Evolutionary conservation across 805 yeast species (phyloP).

Genomic region (Candida ficus): DNA sequence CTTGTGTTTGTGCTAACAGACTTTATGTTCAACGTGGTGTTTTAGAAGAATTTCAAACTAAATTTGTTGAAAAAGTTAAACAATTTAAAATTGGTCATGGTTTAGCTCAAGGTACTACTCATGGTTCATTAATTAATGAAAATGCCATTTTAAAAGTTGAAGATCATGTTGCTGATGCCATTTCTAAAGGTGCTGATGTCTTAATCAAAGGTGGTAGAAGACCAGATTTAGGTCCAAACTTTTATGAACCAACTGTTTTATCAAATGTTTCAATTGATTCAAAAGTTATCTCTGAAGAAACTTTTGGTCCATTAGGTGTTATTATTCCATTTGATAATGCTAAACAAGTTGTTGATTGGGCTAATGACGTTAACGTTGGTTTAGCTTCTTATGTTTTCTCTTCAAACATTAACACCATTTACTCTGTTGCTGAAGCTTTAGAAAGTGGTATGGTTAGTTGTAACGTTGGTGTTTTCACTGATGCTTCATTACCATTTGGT

Average conservation of each 20-base stretch:
- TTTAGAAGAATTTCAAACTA: constrained; percentile 42
- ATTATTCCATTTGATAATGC: constrained; percentile 47
- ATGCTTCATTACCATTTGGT: constrained; percentile 53
- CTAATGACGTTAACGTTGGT: constrained; percentile 53
- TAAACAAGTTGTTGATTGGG: constrained; percentile 47
- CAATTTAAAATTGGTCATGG: constrained; percentile 54
- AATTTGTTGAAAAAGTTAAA: constrained; percentile 40
- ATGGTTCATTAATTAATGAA: constrained; percentile 52
- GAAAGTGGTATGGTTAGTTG: constrained; percentile 66
- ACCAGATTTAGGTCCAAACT: constrained; percentile 44
- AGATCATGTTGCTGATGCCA: constrained; percentile 49
- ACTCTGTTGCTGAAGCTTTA: constrained; percentile 48
- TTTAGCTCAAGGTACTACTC: constrained; percentile 44
- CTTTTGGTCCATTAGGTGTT: constrained; percentile 64
- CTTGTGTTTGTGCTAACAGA: constrained; percentile 61
- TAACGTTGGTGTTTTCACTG: constrained; percentile 54
- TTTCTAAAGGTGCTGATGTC: constrained; percentile 47
- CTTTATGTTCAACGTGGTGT: constrained; percentile 49
- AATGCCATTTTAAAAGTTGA: constrained; percentile 49
- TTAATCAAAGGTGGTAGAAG: constrained; percentile 48
- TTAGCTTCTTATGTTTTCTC: constrained; percentile 58
- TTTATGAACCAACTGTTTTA: constrained; percentile 51
- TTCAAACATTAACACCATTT: constrained; percentile 43
- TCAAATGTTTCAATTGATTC: constrained; percentile 46
- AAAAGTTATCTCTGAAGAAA: constrained; percentile 50